A percentile compares a stretch with the other conserved stretches of the same genome.
phyloP scores from a whole-genome alignment of 306 rosid genomes.

The Cucumis hystrix region DNA sequence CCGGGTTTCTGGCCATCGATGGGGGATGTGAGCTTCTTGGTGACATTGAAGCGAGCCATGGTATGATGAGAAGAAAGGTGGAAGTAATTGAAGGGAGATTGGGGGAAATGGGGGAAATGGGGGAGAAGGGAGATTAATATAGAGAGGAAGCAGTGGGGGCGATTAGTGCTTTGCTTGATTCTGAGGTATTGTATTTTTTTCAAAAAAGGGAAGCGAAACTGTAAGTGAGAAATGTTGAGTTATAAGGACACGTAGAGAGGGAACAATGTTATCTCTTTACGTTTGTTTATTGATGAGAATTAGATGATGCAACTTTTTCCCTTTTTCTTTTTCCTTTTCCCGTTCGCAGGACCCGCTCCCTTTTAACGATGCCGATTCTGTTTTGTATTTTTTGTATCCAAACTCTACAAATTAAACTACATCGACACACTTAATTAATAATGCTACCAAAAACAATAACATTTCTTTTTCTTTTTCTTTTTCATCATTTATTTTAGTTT shows the following conservation, averaged over 20 bases:
- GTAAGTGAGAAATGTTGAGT: not conserved
- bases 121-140: not conserved
- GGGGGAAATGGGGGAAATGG: not conserved
- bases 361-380: not conserved
- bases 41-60: slow-evolving; percentile 58
- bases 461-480: too few relatives aligned
- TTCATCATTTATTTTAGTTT: too few relatives aligned
- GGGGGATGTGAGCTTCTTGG: slow-evolving; percentile 46
- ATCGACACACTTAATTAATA: too few relatives aligned
- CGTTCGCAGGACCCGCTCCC: not conserved
- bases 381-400: not conserved
- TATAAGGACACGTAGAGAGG: not conserved
- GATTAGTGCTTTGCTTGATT: not conserved
- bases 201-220: not conserved
- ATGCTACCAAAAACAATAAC: too few relatives aligned
- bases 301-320: not conserved
- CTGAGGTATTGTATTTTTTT: not conserved
- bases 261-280: not conserved
- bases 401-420: too few relatives aligned
- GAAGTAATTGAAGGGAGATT: not conserved
- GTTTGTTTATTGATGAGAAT: not conserved
- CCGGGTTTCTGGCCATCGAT: slow-evolving; percentile 99
- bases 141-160: too few relatives aligned
- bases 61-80: not conserved
- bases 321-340: not conserved